Percentiles rank a stretch among this genome's conserved stretches.
These are phyloP conservation scores for Rhizophagus clarus DNA, from an alignment of 192 early-diverging fungal species.

Conservation along the genomic window DNA sequence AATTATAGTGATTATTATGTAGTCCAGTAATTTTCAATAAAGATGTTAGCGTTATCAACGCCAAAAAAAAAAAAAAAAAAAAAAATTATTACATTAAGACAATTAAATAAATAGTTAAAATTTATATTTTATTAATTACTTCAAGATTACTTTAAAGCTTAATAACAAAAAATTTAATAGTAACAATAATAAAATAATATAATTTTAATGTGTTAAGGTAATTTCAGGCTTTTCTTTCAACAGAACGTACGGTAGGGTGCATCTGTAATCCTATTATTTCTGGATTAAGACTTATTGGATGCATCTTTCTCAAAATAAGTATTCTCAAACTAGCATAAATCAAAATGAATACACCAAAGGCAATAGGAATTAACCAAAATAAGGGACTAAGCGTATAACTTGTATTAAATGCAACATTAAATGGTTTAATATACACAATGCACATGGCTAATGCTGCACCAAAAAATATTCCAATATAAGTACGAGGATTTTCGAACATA, in stretches of 20 bases:
- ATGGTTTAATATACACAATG: conserved; percentile 83
- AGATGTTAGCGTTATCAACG: too few relatives aligned
- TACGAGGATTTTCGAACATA: conserved; percentile 78
- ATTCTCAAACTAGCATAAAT: conserved; percentile 72
- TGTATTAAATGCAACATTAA: conserved; percentile 78
- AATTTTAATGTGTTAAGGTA: too few relatives aligned
- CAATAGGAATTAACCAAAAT: conserved; percentile 87
- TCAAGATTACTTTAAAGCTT: too few relatives aligned
- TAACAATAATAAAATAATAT: too few relatives aligned
- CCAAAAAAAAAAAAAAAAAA: too few relatives aligned
- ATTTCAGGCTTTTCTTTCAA: conserved; percentile 22
- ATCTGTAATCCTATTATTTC: conserved; percentile 81
- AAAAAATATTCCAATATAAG: conserved; percentile 69
- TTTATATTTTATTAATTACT: too few relatives aligned
- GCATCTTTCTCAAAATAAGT: conserved; percentile 59
- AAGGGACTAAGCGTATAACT: conserved; percentile 66
- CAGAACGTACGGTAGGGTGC: conserved; percentile 41
- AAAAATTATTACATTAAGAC: too few relatives aligned
- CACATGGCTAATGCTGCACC: conserved; percentile 69
- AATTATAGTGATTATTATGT: too few relatives aligned
- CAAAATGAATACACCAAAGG: conserved; percentile 76
- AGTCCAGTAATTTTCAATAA: too few relatives aligned
- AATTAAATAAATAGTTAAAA: too few relatives aligned
- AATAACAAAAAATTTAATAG: too few relatives aligned
- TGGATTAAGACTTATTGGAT: conserved; percentile 67